Evolutionary conservation across 1,284 basidiomycete genomes (phyloP), one percentile per base, ranked within the genome.

Genomic region (Papiliotrema flavescens): DNA sequence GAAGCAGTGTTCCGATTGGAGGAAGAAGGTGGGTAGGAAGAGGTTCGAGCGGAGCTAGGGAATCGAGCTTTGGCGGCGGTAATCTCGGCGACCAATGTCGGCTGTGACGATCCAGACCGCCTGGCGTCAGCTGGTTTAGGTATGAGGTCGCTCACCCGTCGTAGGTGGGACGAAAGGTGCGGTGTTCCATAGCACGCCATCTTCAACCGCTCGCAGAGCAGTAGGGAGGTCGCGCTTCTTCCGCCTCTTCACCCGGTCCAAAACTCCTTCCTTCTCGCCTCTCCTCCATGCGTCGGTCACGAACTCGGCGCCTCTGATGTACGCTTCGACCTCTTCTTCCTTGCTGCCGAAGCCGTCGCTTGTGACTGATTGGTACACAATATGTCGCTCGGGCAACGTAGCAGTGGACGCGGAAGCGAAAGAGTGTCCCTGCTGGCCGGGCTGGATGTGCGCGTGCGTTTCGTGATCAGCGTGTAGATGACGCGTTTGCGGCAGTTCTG

Each of bases 161-260:
- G 61, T 64, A 19, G 63, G 59, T 32, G 59, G 58, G 6, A 42
- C 15, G 32, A 66, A 35, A 4, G 56, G 51, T 2, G 66, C 67
- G 13, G 61, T 65, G 20, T 63, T 62, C 67, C 67, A 69, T 35
- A 64, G 26, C 20, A 34, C 28, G 5, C 28, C 28, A 32, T 32
- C 28, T 32, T 5, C 28, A 32, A 32, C 6, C 28, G 5, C 28
- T 11, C 11, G 28, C 28, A 32, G 11, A 11, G 28, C 28, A 32
- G 5, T 11, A 6, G 28, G 28, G 28, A 32, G 6, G 11, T 11
- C 11, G 28, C 19, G 19, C 42, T 22, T 2, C 23, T 24, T 49
- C 11, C 24, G 51, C 22, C 39, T 49, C 34, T 2, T 28, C 19
- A 34, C 36, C 39, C 49, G 49, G 1, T 28, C 20, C 34, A 60